These are phyloP conservation scores for Fusarium pseudoanthophilum DNA, from an alignment of 2,329 filamentous ascomycete genomes.

Conservation along the genomic window DNA sequence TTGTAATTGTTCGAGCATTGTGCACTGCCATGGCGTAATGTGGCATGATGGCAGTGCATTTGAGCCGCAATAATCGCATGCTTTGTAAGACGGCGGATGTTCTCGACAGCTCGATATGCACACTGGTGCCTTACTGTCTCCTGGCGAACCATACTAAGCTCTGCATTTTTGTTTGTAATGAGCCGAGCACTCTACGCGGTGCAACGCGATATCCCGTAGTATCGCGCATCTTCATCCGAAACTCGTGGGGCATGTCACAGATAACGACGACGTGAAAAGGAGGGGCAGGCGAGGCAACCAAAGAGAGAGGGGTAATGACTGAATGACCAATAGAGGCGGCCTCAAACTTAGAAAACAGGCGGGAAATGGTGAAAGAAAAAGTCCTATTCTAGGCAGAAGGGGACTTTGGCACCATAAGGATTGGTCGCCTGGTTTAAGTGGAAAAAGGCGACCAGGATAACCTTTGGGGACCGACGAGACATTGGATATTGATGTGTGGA, in stretches of 20 bases:
- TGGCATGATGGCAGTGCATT: constrained; percentile 25
- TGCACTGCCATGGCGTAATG: constrained; percentile 18
- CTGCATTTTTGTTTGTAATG: background rate
- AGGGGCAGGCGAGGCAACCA: constrained; percentile 29
- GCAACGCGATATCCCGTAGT: constrained; percentile 36
- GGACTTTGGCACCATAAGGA: constrained; percentile 28
- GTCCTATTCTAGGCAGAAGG: constrained; percentile 39
- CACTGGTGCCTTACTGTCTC: constrained; percentile 19
- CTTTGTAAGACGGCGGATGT: constrained; percentile 11
- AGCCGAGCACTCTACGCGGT: constrained; percentile 19
- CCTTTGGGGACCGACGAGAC: constrained; percentile 12
- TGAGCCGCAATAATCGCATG: constrained; percentile 11
- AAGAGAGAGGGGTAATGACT: constrained; percentile 18
- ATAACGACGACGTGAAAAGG: constrained; percentile 20
- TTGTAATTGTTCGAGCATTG: background rate
- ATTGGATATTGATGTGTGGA: constrained; percentile 14
- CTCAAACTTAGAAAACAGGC: constrained; percentile 28
- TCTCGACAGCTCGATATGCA: constrained; percentile 12
- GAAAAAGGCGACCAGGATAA: constrained; percentile 22
- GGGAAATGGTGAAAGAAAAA: constrained; percentile 9
- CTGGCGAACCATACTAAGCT: constrained; percentile 12
- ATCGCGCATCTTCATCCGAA: constrained; percentile 23
- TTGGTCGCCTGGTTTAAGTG: constrained; percentile 32
- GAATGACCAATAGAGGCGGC: constrained; percentile 22
- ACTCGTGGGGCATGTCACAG: constrained; percentile 15